phyloP scores from a whole-genome alignment of 1,284 basidiomycete genomes.

The Apiotrichum siamense region DNA sequence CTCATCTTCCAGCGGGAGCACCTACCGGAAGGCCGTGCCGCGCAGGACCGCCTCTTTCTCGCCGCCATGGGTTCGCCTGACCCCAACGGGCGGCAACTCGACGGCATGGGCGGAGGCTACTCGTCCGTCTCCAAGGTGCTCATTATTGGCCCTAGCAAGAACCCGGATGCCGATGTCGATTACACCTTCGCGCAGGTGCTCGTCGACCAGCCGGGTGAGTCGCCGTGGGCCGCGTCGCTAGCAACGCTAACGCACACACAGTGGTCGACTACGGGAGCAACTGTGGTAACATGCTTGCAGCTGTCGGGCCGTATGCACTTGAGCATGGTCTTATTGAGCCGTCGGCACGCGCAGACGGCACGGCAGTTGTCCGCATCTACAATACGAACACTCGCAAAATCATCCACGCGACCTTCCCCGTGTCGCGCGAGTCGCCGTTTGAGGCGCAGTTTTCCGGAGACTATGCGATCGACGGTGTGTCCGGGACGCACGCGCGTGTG shows the following conservation, averaged over 20 bases:
- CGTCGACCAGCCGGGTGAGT: slow-evolving; percentile 14
- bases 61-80: slow-evolving; percentile 81
- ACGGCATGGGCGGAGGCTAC: slow-evolving; percentile 67
- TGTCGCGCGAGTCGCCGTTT: not conserved
- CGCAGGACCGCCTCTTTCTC: slow-evolving; percentile 61
- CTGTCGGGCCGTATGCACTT: slow-evolving; percentile 33
- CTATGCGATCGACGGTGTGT: slow-evolving; percentile 58
- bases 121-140: slow-evolving; percentile 74
- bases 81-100: slow-evolving; percentile 66
- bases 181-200: slow-evolving; percentile 29
- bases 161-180: slow-evolving; percentile 24
- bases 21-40: slow-evolving; percentile 52
- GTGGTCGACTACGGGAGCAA: slow-evolving; percentile 29
- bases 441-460: slow-evolving; percentile 58
- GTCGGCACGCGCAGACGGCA: slow-evolving; percentile 1
- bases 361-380: slow-evolving; percentile 13
- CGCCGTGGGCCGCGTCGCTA: not conserved
- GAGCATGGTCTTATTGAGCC: slow-evolving; percentile 16
- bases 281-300: slow-evolving; percentile 35
- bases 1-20: slow-evolving; percentile 57
- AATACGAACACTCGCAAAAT: slow-evolving; percentile 19
- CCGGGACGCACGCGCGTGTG: slow-evolving; percentile 60
- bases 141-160: slow-evolving; percentile 53
- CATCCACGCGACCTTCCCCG: slow-evolving; percentile 12
- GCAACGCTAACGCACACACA: no score